Conservation (phyloP, 2,329 filamentous ascomycete genomes). For the Aureobasidium namibiae region DNA sequence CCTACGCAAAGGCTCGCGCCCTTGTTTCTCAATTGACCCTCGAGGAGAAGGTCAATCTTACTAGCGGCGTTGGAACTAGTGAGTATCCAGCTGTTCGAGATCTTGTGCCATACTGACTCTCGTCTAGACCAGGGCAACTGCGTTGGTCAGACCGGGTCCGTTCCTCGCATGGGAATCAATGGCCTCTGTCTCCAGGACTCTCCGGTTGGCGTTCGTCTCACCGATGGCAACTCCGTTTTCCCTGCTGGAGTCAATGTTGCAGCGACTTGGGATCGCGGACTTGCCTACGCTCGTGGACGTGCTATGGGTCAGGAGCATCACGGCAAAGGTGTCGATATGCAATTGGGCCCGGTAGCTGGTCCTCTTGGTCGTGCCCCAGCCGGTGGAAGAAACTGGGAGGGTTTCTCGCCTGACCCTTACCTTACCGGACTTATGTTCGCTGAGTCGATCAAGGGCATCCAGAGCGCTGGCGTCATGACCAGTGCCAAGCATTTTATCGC, state of each 20-base stretch:
- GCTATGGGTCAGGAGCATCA: constrained; percentile 27
- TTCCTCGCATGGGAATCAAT: constrained; percentile 27
- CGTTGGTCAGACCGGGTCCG: constrained; percentile 29
- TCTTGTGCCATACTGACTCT: not conserved
- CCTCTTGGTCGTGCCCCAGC: constrained; percentile 35
- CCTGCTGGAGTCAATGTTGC: constrained; percentile 27
- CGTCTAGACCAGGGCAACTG: constrained; percentile 17
- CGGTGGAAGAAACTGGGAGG: constrained; percentile 39
- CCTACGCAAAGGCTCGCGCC: constrained; percentile 24
- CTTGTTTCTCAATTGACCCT: constrained; percentile 28
- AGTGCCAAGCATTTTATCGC: constrained; percentile 47
- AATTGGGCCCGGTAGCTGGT: constrained; percentile 37
- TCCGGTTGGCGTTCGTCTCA: constrained; percentile 22
- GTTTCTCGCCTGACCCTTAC: constrained; percentile 32
- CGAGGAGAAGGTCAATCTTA: constrained; percentile 28
- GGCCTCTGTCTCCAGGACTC: constrained; percentile 31
- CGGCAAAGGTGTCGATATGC: constrained; percentile 32
- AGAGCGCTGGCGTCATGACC: constrained; percentile 34
- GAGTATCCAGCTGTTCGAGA: not conserved
- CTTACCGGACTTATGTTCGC: constrained; percentile 35
- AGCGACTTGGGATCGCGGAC: constrained; percentile 28
- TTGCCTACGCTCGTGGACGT: constrained; percentile 37
- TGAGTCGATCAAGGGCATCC: constrained; percentile 32
- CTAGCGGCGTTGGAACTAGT: constrained; percentile 20
- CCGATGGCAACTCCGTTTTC: constrained; percentile 25